Conservation (phyloP, 2,329 filamentous ascomycete genomes). For the Phyllosticta ampelicida region DNA sequence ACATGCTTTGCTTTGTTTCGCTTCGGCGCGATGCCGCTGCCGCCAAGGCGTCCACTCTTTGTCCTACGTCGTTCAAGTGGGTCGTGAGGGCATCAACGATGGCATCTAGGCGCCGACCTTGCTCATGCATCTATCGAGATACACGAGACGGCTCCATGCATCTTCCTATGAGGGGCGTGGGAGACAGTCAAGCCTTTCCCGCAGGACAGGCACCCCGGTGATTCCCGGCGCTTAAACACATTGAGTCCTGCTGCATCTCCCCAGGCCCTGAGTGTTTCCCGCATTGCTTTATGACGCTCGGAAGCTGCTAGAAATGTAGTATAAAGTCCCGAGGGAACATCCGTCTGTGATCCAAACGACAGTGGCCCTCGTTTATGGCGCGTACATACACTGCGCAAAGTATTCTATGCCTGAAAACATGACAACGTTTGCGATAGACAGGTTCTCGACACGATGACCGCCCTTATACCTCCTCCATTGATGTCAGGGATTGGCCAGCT, state of each 20-base stretch:
- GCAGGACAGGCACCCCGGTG: neutral
- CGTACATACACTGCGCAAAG: neutral
- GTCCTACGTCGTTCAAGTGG: constrained; percentile 8
- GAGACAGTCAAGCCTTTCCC: neutral
- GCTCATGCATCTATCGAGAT: neutral
- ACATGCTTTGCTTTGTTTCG: neutral
- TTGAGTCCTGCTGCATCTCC: neutral
- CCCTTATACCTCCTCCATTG: neutral
- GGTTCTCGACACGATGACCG: neutral
- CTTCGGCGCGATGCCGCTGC: neutral
- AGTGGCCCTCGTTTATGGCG: neutral
- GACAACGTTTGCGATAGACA: neutral
- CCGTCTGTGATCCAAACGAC: neutral
- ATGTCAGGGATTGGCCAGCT: neutral
- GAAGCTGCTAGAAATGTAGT: neutral
- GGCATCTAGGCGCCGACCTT: neutral
- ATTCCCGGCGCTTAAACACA: neutral
- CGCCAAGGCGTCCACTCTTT: neutral
- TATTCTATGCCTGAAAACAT: neutral
- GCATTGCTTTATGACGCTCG: neutral
- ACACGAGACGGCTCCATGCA: neutral
- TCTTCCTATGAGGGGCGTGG: neutral
- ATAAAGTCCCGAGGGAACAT: neutral
- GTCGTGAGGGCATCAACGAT: neutral
- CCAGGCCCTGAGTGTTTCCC: neutral